These are phyloP conservation scores for Prinsepia uniflora DNA, from an alignment of 306 rosid species.

Conservation along the genomic window DNA sequence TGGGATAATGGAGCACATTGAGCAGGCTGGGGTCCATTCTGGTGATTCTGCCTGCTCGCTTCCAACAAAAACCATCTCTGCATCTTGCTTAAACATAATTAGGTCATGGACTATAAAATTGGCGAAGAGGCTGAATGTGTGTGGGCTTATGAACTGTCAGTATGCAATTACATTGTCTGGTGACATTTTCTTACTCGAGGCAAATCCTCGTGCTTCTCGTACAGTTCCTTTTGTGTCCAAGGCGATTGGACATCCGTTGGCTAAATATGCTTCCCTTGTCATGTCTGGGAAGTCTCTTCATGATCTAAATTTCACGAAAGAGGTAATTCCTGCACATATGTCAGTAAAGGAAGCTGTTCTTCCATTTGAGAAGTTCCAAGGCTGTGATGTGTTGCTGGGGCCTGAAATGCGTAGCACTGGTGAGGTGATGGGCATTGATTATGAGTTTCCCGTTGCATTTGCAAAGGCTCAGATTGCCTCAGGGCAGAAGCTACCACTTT, in stretches of 20 bases:
- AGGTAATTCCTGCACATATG: conserved; percentile 78
- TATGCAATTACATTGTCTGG: conserved; percentile 77
- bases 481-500: conserved; percentile 74
- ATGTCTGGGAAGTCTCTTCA: conserved; percentile 91
- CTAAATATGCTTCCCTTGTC: conserved; percentile 93
- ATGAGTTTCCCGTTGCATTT: conserved; percentile 66
- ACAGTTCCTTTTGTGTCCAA: conserved; percentile 95
- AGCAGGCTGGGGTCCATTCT: conserved; percentile 97
- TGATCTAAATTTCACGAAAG: conserved; percentile 70
- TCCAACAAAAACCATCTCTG: conserved; percentile 73
- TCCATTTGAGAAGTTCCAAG: conserved; percentile 92
- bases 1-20: conserved; percentile 99
- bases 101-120: conserved; percentile 81
- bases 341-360: conserved; percentile 98
- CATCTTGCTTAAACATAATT: conserved; percentile 70
- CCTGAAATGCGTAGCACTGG: conserved; percentile 99
- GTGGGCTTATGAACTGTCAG: conserved; percentile 98
- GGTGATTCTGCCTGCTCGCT: conserved; percentile 95
- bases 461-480: conserved; percentile 98
- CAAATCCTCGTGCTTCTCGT: conserved; percentile 93
- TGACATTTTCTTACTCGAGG: conserved; percentile 87
- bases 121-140: conserved; percentile 74
- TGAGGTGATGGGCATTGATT: conserved; percentile 98
- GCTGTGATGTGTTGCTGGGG: conserved; percentile 82
- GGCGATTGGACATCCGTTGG: conserved; percentile 94